These are phyloP conservation scores for Plasmodium relictum DNA, from an alignment of 169 alveolate genomes.

Conservation along the genomic window DNA sequence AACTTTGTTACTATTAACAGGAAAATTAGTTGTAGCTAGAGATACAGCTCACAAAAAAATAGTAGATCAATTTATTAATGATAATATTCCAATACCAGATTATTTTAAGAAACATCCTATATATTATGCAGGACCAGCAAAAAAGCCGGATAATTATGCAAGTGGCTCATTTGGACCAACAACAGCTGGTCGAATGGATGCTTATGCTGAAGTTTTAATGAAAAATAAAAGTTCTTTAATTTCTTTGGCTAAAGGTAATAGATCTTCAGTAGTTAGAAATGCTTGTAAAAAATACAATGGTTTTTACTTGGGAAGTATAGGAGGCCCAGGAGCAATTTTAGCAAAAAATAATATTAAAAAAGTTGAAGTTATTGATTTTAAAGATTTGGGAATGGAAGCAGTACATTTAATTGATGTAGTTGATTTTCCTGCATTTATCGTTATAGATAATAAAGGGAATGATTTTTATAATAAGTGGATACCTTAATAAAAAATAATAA, in stretches of 20 bases:
- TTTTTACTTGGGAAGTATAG: conserved; percentile 89
- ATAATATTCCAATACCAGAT: conserved; percentile 86
- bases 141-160: conserved; percentile 90
- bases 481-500: conserved; percentile 15
- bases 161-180: conserved; percentile 94
- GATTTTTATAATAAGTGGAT: conserved; percentile 89
- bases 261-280: conserved; percentile 84
- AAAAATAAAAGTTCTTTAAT: conserved; percentile 88
- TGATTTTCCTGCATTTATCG: conserved; percentile 92
- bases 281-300: conserved; percentile 91
- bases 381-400: conserved; percentile 89
- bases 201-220: conserved; percentile 87
- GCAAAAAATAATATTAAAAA: conserved; percentile 88
- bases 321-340: conserved; percentile 93
- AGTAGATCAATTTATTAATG: conserved; percentile 82
- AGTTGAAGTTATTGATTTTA: conserved; percentile 86
- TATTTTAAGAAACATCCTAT: conserved; percentile 89
- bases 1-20: conserved; percentile 87
- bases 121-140: conserved; percentile 93
- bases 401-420: conserved; percentile 91
- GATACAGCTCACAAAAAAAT: conserved; percentile 92
- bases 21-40: conserved; percentile 90
- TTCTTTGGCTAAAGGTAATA: conserved; percentile 90
- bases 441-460: conserved; percentile 91
- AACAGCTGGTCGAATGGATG: conserved; percentile 94